Evolutionary conservation across 352 stramenopile species (phyloP).

Genomic region (Phytophthora rubi): DNA sequence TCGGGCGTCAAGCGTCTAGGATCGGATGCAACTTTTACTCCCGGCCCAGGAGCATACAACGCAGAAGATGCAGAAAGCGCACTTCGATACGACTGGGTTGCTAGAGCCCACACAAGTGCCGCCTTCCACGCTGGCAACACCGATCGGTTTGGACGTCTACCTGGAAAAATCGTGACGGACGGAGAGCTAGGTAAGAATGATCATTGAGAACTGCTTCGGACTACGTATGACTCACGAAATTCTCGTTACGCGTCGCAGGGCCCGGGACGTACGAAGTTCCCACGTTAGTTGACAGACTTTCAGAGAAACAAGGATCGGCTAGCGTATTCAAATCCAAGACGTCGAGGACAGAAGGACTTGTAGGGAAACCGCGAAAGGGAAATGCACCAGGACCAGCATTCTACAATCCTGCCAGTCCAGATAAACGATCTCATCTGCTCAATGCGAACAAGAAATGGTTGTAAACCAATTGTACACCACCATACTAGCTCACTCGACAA

Average conservation of each 20-base stretch:
- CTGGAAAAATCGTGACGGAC: slow-evolving; percentile 46
- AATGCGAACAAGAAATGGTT: slow-evolving; percentile 88
- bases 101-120: slow-evolving; percentile 63
- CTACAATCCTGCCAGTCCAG: slow-evolving; percentile 61
- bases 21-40: slow-evolving; percentile 38
- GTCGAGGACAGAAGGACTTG: slow-evolving; percentile 30
- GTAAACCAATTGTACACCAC: slow-evolving; percentile 25
- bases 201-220: neutral
- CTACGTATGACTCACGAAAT: neutral
- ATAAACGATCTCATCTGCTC: slow-evolving; percentile 70
- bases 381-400: slow-evolving; percentile 64
- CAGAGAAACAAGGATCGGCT: slow-evolving; percentile 31
- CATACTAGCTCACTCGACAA: too few relatives aligned
- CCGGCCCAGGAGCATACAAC: slow-evolving; percentile 73
- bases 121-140: slow-evolving; percentile 59
- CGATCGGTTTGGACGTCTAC: slow-evolving; percentile 64
- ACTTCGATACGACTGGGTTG: slow-evolving; percentile 72
- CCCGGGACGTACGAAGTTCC: slow-evolving; percentile 62
- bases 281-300: slow-evolving; percentile 30
- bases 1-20: slow-evolving; percentile 66
- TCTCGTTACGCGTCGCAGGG: slow-evolving; percentile 30
- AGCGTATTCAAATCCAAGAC: slow-evolving; percentile 55
- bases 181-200: slow-evolving; percentile 50
- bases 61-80: slow-evolving; percentile 65
- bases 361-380: slow-evolving; percentile 18